Evolutionary conservation across 2,329 filamentous ascomycete species (phyloP).

Genomic region (Metarhizium brunneum): DNA sequence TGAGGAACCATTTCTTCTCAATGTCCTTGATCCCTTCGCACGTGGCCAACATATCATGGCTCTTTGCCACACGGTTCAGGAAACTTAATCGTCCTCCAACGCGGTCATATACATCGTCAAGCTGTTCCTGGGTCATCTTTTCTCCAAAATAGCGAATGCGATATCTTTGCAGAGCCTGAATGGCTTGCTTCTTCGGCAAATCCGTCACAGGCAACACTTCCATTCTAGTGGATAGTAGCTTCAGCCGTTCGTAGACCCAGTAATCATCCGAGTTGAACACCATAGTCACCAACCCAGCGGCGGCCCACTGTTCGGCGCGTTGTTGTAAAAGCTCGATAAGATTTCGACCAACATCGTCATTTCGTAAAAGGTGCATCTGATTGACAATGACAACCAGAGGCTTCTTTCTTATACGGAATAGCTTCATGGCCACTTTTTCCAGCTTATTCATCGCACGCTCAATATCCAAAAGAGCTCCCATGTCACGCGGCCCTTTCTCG

Average conservation of each 20-base stretch:
- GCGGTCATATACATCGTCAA: conserved; percentile 74
- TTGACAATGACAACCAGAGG: conserved; percentile 93
- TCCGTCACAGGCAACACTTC: conserved; percentile 83
- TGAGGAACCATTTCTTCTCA: conserved; percentile 70
- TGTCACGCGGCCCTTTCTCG: conserved; percentile 84
- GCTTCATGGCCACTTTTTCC: conserved; percentile 81
- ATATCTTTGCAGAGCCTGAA: conserved; percentile 69
- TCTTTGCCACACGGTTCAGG: conserved; percentile 83
- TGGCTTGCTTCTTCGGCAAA: conserved; percentile 67
- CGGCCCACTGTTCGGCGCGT: conserved; percentile 92
- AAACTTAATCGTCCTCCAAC: conserved; percentile 86
- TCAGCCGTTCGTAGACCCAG: conserved; percentile 94
- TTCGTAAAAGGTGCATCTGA: conserved; percentile 80
- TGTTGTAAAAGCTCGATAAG: conserved; percentile 92
- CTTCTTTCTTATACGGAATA: conserved; percentile 49
- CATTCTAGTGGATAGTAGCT: conserved; percentile 88
- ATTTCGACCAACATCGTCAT: conserved; percentile 88
- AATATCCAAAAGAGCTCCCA: conserved; percentile 86
- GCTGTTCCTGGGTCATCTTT: conserved; percentile 37
- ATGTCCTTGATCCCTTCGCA: conserved; percentile 64
- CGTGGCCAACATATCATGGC: conserved; percentile 65
- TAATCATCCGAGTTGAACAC: conserved; percentile 97
- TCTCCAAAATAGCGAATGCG: conserved; percentile 70
- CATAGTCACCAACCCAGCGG: conserved; percentile 79
- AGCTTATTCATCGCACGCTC: conserved; percentile 96